Evolutionary conservation across 257 asterid species (phyloP).

Genomic region (Nyctanthes arbortristis): DNA sequence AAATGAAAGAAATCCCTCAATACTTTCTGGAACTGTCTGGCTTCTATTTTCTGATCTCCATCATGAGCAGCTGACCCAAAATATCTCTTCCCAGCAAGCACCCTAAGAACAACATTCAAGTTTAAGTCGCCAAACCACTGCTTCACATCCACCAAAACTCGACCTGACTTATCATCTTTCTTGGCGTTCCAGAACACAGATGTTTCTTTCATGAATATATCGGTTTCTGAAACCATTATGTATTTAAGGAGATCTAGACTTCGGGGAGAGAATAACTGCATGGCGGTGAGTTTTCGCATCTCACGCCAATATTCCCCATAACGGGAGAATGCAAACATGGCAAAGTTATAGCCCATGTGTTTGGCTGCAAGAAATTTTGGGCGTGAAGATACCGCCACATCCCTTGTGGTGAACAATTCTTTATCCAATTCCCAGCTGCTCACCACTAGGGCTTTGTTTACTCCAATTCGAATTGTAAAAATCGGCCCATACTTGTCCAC

Average conservation of each 20-base stretch:
- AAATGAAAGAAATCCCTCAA: constrained; percentile 17
- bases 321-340: constrained; percentile 24
- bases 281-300: constrained; percentile 2
- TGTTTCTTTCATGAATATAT: constrained; percentile 15
- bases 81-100: constrained; percentile 26
- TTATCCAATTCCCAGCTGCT: constrained; percentile 17
- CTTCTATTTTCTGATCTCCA: constrained; percentile 6
- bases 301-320: constrained; percentile 29
- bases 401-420: constrained; percentile 19
- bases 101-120: constrained; percentile 18
- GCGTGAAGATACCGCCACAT: neutral
- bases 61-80: neutral
- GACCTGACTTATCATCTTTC: neutral
- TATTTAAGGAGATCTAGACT: constrained; percentile 18
- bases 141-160: constrained; percentile 6
- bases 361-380: constrained; percentile 17
- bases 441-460: constrained; percentile 10
- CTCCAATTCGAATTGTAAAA: constrained; percentile 19
- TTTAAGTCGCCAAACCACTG: constrained; percentile 23
- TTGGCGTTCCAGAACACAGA: neutral
- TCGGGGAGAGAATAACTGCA: constrained; percentile 11
- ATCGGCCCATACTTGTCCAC: constrained; percentile 25
- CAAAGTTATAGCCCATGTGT: constrained; percentile 21
- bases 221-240: constrained; percentile 15
- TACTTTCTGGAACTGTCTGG: constrained; percentile 12